phyloP scores from a whole-genome alignment of 371 early-diverging fungal species.

The Paraphysoderma sedebokerense region DNA sequence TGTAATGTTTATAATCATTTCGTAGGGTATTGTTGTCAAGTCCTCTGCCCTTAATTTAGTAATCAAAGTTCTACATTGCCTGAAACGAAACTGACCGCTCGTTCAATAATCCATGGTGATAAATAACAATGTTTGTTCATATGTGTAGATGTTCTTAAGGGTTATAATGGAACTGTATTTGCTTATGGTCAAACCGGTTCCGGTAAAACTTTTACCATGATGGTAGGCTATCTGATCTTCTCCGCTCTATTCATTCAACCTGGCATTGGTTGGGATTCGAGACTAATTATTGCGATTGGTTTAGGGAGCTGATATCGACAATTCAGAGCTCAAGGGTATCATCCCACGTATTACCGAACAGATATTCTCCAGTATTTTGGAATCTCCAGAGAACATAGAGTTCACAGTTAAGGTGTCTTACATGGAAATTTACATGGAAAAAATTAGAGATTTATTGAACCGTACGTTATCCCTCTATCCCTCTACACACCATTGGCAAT shows the following conservation, averaged over 20 bases:
- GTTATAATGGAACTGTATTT: slow-evolving; percentile 89
- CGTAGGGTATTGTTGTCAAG: no score
- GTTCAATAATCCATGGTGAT: neutral
- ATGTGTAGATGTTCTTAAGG: neutral
- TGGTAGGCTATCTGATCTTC: slow-evolving; percentile 32
- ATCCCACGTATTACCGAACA: slow-evolving; percentile 84
- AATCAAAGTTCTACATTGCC: no score
- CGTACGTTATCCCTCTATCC: slow-evolving; percentile 21
- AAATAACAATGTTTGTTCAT: neutral
- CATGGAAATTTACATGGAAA: slow-evolving; percentile 99
- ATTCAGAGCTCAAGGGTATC: slow-evolving; percentile 75
- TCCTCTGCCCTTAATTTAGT: no score
- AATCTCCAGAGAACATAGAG: neutral
- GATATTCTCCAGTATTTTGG: slow-evolving; percentile 38
- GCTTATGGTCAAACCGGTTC: slow-evolving; percentile 97
- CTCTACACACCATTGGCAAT: no score
- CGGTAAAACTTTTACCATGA: slow-evolving; percentile 99
- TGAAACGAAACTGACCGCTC: neutral
- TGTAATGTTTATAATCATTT: neutral
- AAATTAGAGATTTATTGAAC: slow-evolving; percentile 88
- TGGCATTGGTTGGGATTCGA: neutral
- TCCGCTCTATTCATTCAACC: neutral
- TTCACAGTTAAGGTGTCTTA: neutral
- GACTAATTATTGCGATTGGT: neutral
- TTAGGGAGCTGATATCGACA: slow-evolving; percentile 77